Conservation (phyloP, 176 grass and related monocot species). For the Saccharum officinarum region DNA sequence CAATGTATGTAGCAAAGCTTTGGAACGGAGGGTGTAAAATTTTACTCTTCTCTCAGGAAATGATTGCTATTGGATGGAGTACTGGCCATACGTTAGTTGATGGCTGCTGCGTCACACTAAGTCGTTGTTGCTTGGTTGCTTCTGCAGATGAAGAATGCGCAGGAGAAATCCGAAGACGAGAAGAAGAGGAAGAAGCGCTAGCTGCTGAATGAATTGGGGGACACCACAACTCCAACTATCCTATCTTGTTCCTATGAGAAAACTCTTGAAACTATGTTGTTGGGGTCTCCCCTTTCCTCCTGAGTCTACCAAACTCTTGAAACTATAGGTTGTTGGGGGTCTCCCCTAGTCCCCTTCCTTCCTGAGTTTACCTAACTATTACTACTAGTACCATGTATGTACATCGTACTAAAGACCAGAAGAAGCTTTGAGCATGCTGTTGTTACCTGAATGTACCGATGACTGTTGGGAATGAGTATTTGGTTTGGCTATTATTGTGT, state of each 20-base stretch:
- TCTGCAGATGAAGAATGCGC: slow-evolving; percentile 59
- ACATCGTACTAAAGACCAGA: not conserved
- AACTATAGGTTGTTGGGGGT: not conserved
- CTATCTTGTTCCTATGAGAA: not conserved
- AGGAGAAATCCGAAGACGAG: slow-evolving; percentile 55
- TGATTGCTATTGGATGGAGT: not conserved
- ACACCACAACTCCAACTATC: not conserved
- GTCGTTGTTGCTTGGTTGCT: not conserved
- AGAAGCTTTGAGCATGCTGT: too few relatives aligned
- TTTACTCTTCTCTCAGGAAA: not conserved
- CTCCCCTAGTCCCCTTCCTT: too few relatives aligned
- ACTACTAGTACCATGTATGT: not conserved
- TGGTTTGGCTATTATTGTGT: not conserved
- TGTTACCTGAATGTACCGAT: not conserved
- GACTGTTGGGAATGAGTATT: not conserved
- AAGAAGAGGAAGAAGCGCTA: slow-evolving; percentile 61
- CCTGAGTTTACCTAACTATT: too few relatives aligned
- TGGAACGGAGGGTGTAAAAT: too few relatives aligned
- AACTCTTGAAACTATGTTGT: not conserved
- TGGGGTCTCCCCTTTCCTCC: too few relatives aligned
- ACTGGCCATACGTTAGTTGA: not conserved
- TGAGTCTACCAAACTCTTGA: too few relatives aligned
- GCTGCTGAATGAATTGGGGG: too few relatives aligned
- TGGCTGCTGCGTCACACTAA: not conserved
- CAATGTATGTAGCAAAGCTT: too few relatives aligned